Base-by-base conservation (phyloP, 2,329 filamentous ascomycete species). In the Hypoxylon sp. region DNA sequence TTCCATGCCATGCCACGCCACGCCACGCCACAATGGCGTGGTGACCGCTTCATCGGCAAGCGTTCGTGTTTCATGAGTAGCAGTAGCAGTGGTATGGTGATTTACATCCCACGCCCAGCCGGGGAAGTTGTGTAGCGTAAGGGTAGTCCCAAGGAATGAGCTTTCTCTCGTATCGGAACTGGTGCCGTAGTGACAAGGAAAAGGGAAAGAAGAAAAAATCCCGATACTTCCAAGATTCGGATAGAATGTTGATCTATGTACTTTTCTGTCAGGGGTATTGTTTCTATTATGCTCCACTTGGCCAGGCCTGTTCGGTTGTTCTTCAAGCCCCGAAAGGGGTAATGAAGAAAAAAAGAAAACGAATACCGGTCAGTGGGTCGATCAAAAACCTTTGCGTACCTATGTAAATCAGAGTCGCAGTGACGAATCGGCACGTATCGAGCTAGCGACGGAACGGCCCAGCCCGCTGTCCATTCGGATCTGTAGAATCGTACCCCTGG, bases 241-340 rank as follows among this genome's bases (percentile, higher is more conserved):
- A 20, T 20, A 6, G 37, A 41, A 20, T 20, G 17, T 41, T 41
- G 37, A 41, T 41, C 37, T 41, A 34, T 17, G 3, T 41, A n/a
- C n/a, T 41, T 41, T 26, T 20, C 20, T 6, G n/a, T 41, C 37
- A 17, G 37, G 2, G 6, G 6, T 41, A 20, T 20, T 20, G 20
- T 41, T 41, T 11, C 10, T 20, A 20, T 41, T 11, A 52, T 8
- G 28, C 55, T 49, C 55, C 17, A 28, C 26, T 24, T 24, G 4
- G 44, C 53, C 58, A 58, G 39, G 59, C 51, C 30, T 53, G 5
- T 34, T 20, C 37, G 60, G 60, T 15, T 28, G 24, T 61, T 61
- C 53, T 56, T 56, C 49, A 64, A 61, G 37, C 17, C 5, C 56
- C 56, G 64, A 53, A 41, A 53, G 20, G 37, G 15, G 13, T 6